Percentiles rank a stretch among this genome's conserved stretches.
These are phyloP conservation scores for Monascus ruber DNA, from an alignment of 2,329 filamentous ascomycete genomes.

Conservation along the genomic window DNA sequence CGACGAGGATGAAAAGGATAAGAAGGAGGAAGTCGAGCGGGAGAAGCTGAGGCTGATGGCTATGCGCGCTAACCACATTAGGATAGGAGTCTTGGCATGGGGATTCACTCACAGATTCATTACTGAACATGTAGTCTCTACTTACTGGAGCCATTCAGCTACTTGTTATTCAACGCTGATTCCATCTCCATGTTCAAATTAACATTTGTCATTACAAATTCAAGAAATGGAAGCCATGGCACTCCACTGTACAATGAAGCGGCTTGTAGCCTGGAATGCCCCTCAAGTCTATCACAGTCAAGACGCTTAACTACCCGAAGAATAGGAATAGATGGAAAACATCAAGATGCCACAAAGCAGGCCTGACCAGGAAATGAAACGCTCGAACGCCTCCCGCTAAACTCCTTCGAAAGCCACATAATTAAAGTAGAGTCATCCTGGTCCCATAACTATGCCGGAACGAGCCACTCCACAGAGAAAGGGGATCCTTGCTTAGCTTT, in stretches of 20 bases:
- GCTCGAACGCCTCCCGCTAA: slow-evolving; percentile 4
- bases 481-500: slow-evolving; percentile 50
- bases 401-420: slow-evolving; percentile 3
- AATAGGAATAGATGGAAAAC: too few species aligned
- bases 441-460: background rate
- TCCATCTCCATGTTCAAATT: background rate
- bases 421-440: too few species aligned
- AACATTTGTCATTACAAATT: background rate
- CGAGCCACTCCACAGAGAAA: background rate
- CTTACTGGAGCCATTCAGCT: background rate
- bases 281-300: too few species aligned
- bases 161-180: background rate
- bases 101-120: background rate
- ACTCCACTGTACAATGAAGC: background rate
- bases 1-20: slow-evolving; percentile 3
- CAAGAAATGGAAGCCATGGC: background rate
- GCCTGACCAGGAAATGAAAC: background rate
- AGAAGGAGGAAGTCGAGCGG: slow-evolving; percentile 3
- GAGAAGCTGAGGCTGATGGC: slow-evolving; percentile 5
- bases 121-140: background rate
- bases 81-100: slow-evolving; percentile 3
- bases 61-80: slow-evolving; percentile 11
- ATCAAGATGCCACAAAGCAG: background rate
- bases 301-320: too few species aligned
- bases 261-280: too few species aligned